Base-by-base conservation (phyloP, 2,329 filamentous ascomycete genomes). In the Apiospora arundinis region DNA sequence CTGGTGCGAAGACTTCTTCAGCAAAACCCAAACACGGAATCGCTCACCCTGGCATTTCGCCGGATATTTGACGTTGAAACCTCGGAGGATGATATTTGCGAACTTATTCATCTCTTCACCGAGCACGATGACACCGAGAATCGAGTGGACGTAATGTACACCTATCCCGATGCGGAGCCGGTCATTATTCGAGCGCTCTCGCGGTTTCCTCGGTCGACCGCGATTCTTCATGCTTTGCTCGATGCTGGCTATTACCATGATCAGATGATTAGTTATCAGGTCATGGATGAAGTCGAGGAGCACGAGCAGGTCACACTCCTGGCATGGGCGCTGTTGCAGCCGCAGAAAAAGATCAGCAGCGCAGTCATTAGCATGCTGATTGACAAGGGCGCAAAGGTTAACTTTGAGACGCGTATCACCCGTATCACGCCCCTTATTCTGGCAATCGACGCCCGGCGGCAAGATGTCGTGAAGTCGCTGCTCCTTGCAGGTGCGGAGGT, bases 281-380 rank as follows among this genome's bases (percentile, higher is more conserved):
- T 89, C 2, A 80, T 87, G 70, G 81, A 85, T 0, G 83, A 85
- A 14, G 72, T 85, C 0, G 83, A 86, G 1, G 85, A 87, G 46
- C 81, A 84, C 3, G 90, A 93, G 77, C 80, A 83, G 12, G 84
- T 90, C 63, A 88, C 88, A 1, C 81, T 91, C 2, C 80, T 92
- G 9, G 81, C 87, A 68, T 92, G 90, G 90, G 85, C 89, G 0
- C 82, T 92, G 69, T 80, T 88, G 8, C 89, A 92, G 73, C 88
- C 89, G 0, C 88, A 91, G 73, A 92, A 92, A 78, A 86, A 85
- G 72, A 84, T 92, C 68, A 91, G 89, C 78, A 89, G 87, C 45
- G 78, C 82, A 5, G 81, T 92, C 60, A 87, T 93, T 70, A 83
- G 87, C 73, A 79, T 89, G 67, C 81, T 92, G 25, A 80, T 92